Base-by-base conservation (phyloP, 2,329 filamentous ascomycete genomes). In the Scytalidium sp. region DNA sequence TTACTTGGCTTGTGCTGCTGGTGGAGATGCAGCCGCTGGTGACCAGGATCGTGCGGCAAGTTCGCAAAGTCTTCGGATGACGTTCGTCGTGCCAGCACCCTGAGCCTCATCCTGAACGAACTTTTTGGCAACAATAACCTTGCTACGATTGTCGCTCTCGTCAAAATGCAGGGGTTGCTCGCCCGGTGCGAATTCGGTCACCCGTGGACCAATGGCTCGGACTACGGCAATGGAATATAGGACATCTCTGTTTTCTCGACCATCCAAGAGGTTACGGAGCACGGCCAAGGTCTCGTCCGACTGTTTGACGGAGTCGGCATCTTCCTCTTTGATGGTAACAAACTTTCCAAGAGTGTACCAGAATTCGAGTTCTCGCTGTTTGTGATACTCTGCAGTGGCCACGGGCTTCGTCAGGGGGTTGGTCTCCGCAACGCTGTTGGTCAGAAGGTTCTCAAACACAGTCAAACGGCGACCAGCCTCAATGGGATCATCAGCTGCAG, bases 201-300 rank as follows among this genome's bases (percentile, higher is more conserved):
- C 83, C 42, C 83, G 80, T 25, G 84, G 83, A 42, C 87, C 84
- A 45, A 91, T 76, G 54, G 92, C 83, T 21, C 90, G 84, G 15
- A 88, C 84, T 49, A 96, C 82, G 8, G 88, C 89, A 56, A 96
- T 86, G 0, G 89, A 94, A 69, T 96, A 96, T 50, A 97, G 81
- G 17, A 96, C 86, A 65, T 97, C 91, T 47, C 92, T 84, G 61
- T 93, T 94, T 70, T 97, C 92, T 20, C 86, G 81, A 43, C 87
- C 87, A 58, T 90, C 87, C 11, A 96, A 76, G 19, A 93, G 75
- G 49, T 78, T 78, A 25, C 90, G 84, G 67, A 90, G 81, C 46
- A 78, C 77, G 3, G 68, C 69, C 23, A 96, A 72, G 1, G 82
- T 79, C 21, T 83, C 78, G 47, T 91, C 85, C 29, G 90, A 80